Conservation (phyloP, 208 protist genomes). For the Angomonas deanei region DNA sequence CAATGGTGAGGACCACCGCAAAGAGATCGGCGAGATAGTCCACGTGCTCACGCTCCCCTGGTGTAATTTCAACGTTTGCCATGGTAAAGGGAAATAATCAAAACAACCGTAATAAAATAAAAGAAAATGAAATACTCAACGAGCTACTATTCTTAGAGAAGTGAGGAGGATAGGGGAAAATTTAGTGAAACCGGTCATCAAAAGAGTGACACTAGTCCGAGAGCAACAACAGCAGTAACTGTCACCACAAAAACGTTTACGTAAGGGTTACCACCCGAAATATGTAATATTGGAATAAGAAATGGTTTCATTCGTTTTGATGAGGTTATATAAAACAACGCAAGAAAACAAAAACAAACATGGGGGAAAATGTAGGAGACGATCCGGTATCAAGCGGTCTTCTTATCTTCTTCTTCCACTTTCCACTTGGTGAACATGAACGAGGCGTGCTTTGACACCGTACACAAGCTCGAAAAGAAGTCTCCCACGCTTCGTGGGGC, state of each 20-base stretch:
- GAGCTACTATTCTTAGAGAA: neutral
- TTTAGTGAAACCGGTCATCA: too few species aligned
- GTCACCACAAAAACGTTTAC: too few species aligned
- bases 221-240: too few species aligned
- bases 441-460: constrained; percentile 20
- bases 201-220: too few species aligned
- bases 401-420: constrained; percentile 9
- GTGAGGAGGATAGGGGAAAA: too few species aligned
- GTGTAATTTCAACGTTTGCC: constrained; percentile 28
- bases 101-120: neutral
- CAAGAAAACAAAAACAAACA: constrained; percentile 9
- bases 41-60: constrained; percentile 78
- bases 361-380: neutral
- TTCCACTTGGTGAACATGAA: constrained; percentile 63
- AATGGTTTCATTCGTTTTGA: too few species aligned
- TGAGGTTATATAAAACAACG: too few species aligned
- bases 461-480: constrained; percentile 16
- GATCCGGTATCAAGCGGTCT: neutral
- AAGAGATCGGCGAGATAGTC: constrained; percentile 95
- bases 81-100: constrained; percentile 5
- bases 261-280: too few species aligned
- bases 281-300: too few species aligned
- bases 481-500: constrained; percentile 28
- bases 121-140: constrained; percentile 1
- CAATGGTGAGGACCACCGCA: constrained; percentile 90